phyloP scores from a whole-genome alignment of 2,329 filamentous ascomycete species.

The Pestalotiopsis fici region DNA sequence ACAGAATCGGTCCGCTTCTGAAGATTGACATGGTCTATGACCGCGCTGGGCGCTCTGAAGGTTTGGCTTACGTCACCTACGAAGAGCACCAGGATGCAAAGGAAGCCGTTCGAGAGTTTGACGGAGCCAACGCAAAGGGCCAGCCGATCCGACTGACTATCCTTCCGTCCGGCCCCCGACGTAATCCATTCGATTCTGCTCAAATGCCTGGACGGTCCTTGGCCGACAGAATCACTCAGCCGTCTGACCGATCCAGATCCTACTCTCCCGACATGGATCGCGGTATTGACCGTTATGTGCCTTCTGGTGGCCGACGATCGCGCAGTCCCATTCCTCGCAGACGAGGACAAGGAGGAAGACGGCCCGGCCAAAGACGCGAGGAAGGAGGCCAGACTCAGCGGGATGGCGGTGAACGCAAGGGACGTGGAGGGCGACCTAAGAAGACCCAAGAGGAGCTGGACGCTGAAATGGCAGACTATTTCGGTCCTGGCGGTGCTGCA shows the following conservation, averaged over 20 bases:
- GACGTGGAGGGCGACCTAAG: slow-evolving; percentile 61
- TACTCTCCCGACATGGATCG: slow-evolving; percentile 59
- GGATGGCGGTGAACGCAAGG: slow-evolving; percentile 40
- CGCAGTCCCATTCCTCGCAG: slow-evolving; percentile 61
- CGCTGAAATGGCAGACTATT: slow-evolving; percentile 97
- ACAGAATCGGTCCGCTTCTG: slow-evolving; percentile 70
- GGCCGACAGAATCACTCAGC: slow-evolving; percentile 61
- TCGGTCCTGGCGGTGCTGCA: slow-evolving; percentile 50
- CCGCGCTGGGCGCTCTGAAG: slow-evolving; percentile 84
- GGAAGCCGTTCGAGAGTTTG: slow-evolving; percentile 76
- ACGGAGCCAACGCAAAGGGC: slow-evolving; percentile 87
- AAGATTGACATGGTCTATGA: slow-evolving; percentile 79
- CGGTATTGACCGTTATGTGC: slow-evolving; percentile 79
- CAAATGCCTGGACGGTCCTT: slow-evolving; percentile 58
- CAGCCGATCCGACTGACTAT: slow-evolving; percentile 79
- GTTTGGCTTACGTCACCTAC: slow-evolving; percentile 83
- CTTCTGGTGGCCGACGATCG: slow-evolving; percentile 55
- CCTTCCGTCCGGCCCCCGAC: slow-evolving; percentile 53
- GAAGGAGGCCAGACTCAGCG: slow-evolving; percentile 37
- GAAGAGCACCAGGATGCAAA: slow-evolving; percentile 69
- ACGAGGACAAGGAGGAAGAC: slow-evolving; percentile 43
- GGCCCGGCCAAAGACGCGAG: slow-evolving; percentile 47
- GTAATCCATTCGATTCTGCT: slow-evolving; percentile 60
- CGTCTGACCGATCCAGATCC: slow-evolving; percentile 63
- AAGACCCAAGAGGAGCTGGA: slow-evolving; percentile 93